A percentile compares a stretch with the other conserved stretches of the same genome.
Conservation (phyloP, 2,329 filamentous ascomycete species). For the Xylaria sp. region DNA sequence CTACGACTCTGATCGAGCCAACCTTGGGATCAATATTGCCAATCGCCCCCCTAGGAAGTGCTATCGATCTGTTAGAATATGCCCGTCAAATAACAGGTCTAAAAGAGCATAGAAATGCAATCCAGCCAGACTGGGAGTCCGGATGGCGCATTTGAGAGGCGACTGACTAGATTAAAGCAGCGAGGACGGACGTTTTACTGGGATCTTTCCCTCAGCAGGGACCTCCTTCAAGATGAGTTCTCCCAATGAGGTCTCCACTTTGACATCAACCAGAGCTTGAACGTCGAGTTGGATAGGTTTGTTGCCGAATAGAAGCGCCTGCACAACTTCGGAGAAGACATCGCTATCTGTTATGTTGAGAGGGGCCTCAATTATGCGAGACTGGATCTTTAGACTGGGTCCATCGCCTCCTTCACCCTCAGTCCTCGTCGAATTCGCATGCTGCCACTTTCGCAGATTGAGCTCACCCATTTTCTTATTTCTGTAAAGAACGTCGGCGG, state of each 20-base stretch:
- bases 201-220: constrained; percentile 85
- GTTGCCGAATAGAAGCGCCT: constrained; percentile 79
- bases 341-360: constrained; percentile 83
- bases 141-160: constrained; percentile 44
- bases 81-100: constrained; percentile 27
- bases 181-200: constrained; percentile 89
- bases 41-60: constrained; percentile 65
- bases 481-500: constrained; percentile 83
- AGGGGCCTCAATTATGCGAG: constrained; percentile 80
- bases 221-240: constrained; percentile 83
- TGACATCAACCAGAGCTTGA: constrained; percentile 82
- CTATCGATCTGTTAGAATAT: constrained; percentile 58
- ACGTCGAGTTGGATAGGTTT: constrained; percentile 77
- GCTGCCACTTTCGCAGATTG: constrained; percentile 83
- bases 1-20: constrained; percentile 75
- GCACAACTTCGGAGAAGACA: constrained; percentile 82
- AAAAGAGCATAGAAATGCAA: constrained; percentile 39
- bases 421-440: constrained; percentile 80
- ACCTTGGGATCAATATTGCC: constrained; percentile 68
- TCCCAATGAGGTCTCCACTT: constrained; percentile 83
- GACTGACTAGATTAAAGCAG: constrained; percentile 60
- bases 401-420: constrained; percentile 66
- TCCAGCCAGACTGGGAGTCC: constrained; percentile 35
- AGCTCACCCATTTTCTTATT: constrained; percentile 82
- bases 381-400: constrained; percentile 76